Percentiles rank a stretch among this genome's conserved stretches.
phyloP scores from a whole-genome alignment of 2,329 filamentous ascomycete genomes.

The Cladosporium sp. region DNA sequence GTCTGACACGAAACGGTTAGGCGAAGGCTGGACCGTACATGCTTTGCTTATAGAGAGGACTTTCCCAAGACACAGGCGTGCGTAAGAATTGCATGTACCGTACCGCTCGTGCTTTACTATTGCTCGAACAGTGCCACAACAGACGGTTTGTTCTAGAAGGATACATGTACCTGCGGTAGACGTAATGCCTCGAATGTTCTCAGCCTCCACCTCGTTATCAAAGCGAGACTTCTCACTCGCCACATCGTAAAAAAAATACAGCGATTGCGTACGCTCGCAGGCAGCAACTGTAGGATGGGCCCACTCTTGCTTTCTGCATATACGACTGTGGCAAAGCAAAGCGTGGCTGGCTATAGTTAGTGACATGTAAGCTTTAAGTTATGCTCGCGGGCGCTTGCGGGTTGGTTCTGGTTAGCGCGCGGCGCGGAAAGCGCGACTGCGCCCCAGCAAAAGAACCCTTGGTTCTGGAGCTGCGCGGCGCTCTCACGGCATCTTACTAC shows the following conservation, averaged over 20 bases:
- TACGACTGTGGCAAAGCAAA: conserved; percentile 9
- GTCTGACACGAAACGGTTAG: background rate
- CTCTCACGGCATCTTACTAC: conserved; percentile 1
- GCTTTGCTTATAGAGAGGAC: background rate
- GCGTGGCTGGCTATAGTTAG: background rate
- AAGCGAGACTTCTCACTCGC: background rate
- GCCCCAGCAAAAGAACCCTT: background rate
- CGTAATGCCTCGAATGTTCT: background rate
- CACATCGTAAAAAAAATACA: background rate
- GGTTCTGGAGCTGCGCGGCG: background rate
- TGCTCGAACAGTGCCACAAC: background rate
- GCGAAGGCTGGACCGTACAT: background rate
- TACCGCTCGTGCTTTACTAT: background rate
- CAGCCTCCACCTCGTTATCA: background rate
- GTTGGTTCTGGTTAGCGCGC: conserved; percentile 2
- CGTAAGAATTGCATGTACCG: background rate
- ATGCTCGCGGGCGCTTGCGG: background rate
- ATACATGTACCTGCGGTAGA: background rate
- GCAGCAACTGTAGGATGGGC: background rate
- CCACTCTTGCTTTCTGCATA: background rate
- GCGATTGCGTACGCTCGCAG: conserved; percentile 3
- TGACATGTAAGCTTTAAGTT: conserved; percentile 10
- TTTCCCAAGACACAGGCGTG: background rate
- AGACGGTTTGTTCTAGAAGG: background rate
- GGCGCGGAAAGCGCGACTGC: background rate